phyloP scores from a whole-genome alignment of 306 rosid species.

The Mimosa pudica region DNA sequence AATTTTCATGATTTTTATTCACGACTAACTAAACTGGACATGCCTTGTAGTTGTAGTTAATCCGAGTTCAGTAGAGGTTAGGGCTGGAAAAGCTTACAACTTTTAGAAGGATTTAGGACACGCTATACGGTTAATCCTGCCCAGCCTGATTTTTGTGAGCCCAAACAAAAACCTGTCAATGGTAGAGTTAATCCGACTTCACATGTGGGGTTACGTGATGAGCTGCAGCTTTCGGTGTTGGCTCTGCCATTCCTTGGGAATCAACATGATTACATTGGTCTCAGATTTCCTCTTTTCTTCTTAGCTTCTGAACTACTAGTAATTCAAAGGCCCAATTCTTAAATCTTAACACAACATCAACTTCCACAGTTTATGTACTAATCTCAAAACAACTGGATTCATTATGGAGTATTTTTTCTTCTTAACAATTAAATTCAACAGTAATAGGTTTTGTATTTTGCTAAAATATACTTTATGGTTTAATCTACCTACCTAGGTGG shows the following conservation, averaged over 20 bases:
- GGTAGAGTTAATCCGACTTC: not conserved
- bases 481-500: not conserved
- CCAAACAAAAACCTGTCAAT: too few species aligned
- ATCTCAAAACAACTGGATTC: not conserved
- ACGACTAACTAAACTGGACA: too few species aligned
- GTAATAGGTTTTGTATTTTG: too few species aligned
- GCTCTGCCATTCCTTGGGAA: not conserved
- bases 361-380: not conserved
- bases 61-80: too few species aligned
- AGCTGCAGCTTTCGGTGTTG: not conserved
- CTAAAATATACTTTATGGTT: not conserved
- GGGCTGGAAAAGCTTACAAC: too few species aligned
- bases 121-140: too few species aligned
- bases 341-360: not conserved
- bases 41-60: too few species aligned
- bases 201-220: not conserved
- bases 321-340: not conserved
- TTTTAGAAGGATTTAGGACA: too few species aligned
- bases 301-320: not conserved
- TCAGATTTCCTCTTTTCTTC: not conserved
- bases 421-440: not conserved
- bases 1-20: too few species aligned
- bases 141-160: too few species aligned
- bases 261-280: not conserved
- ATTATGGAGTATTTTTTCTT: too few species aligned